A percentile compares a stretch with the other conserved stretches of the same genome.
Conservation (phyloP, 805 yeast species). For the Candida parachauliodes region DNA sequence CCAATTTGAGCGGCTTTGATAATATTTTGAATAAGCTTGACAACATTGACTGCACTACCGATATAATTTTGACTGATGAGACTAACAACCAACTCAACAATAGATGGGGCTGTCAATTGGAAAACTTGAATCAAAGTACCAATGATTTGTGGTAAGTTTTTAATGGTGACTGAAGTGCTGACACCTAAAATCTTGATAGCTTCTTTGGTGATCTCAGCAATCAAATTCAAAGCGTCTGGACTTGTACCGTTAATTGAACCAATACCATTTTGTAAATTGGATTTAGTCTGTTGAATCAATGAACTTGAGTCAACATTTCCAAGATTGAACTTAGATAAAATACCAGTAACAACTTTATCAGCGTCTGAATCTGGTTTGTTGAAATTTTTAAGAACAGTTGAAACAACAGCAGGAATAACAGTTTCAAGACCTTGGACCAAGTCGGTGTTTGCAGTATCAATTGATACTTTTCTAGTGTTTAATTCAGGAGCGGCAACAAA, state of each 20-base stretch:
- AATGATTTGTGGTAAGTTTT: slow-evolving; percentile 2
- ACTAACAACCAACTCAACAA: slow-evolving; percentile 3
- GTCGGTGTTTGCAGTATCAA: not conserved
- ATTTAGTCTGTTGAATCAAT: not conserved
- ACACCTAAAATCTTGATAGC: slow-evolving; percentile 2
- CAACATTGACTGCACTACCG: not conserved
- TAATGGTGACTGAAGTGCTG: not conserved
- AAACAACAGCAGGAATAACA: slow-evolving; percentile 3
- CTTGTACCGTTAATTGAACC: not conserved
- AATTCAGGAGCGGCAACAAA: no score
- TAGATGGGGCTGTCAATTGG: slow-evolving; percentile 3
- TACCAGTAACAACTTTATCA: not conserved
- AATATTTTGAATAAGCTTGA: not conserved
- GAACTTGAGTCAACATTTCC: no score
- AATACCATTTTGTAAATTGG: not conserved
- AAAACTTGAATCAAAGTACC: not conserved
- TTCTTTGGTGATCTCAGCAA: slow-evolving; percentile 1
- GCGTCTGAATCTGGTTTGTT: not conserved
- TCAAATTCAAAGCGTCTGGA: not conserved
- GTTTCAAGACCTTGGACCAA: slow-evolving; percentile 1
- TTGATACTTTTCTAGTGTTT: no score
- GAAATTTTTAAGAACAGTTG: not conserved
- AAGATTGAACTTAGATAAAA: no score
- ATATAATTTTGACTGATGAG: not conserved
- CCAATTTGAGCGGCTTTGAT: not conserved